These are phyloP conservation scores for Cetraspora pellucida DNA, from an alignment of 192 early-diverging fungal species.

Conservation along the genomic window DNA sequence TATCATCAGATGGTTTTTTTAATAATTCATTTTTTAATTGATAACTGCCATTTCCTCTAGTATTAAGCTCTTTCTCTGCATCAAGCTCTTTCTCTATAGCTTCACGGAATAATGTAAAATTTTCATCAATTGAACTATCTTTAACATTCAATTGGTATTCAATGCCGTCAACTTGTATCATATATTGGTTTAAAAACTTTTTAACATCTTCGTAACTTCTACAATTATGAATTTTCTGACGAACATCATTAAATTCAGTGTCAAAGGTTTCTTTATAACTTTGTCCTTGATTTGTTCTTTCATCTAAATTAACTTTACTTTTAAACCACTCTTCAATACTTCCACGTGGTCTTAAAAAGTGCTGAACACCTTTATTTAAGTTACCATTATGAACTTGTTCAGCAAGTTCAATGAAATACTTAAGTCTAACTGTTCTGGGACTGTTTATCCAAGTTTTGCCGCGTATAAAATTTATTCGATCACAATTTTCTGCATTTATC, in stretches of 20 bases:
- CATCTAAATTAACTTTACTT: background rate
- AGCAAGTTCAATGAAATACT: too few species aligned
- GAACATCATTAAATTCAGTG: background rate
- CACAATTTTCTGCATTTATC: background rate
- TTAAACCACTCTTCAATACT: constrained; percentile 2
- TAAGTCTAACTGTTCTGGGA: too few species aligned
- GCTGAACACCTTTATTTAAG: background rate
- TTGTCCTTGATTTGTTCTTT: background rate
- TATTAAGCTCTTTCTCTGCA: too few species aligned
- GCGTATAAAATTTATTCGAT: background rate
- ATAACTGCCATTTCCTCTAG: background rate
- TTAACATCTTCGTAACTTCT: constrained; percentile 11
- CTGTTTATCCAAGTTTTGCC: background rate
- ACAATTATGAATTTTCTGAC: background rate
- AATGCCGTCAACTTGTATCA: constrained; percentile 15
- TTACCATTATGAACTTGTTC: too few species aligned
- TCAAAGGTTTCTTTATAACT: constrained; percentile 2
- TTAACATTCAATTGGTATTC: constrained; percentile 13
- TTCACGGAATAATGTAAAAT: background rate
- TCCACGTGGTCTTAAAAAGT: background rate
- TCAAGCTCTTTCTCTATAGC: background rate
- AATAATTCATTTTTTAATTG: constrained; percentile 1
- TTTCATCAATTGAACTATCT: background rate
- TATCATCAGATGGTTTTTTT: constrained; percentile 9
- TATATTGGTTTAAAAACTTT: constrained; percentile 17